Conservation (phyloP, 2,329 filamentous ascomycete species). For the Monosporascus ibericus region DNA sequence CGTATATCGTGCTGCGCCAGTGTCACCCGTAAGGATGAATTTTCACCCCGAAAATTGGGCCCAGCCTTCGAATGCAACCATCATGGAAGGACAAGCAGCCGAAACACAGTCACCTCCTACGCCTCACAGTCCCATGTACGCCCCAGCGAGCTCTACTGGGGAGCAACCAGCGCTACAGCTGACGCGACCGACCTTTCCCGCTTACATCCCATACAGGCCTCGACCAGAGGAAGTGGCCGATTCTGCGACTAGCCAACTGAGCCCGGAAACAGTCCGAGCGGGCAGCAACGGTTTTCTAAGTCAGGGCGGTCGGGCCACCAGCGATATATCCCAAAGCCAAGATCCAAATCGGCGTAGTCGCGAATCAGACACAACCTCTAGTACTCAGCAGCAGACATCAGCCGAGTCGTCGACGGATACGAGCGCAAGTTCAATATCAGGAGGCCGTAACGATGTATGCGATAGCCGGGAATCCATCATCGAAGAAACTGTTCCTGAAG, state of each 20-base stretch:
- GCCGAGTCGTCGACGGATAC: conserved; percentile 48
- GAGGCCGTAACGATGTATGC: conserved; percentile 37
- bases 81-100: conserved; percentile 35
- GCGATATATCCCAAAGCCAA: conserved; percentile 14
- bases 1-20: conserved; percentile 36
- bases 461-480: conserved; percentile 45
- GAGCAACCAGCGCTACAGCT: conserved; percentile 11
- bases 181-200: conserved; percentile 10
- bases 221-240: conserved; percentile 12
- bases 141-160: conserved; percentile 10
- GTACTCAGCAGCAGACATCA: conserved; percentile 43
- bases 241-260: conserved; percentile 9
- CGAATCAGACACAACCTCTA: conserved; percentile 46
- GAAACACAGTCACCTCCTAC: conserved; percentile 27
- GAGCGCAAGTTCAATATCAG: conserved; percentile 50
- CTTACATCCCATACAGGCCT: conserved; percentile 16
- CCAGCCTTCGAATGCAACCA: conserved; percentile 44
- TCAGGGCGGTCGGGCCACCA: conserved; percentile 12
- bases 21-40: conserved; percentile 51
- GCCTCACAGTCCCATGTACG: conserved; percentile 25
- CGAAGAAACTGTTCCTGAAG: conserved; percentile 35
- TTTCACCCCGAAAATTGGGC: conserved; percentile 48
- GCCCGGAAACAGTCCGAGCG: conserved; percentile 9
- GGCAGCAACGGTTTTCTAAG: conserved; percentile 7
- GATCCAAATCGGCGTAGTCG: conserved; percentile 41